Base-by-base conservation (phyloP, 495 filamentous ascomycete genomes). In the Annulohypoxylon bovei region DNA sequence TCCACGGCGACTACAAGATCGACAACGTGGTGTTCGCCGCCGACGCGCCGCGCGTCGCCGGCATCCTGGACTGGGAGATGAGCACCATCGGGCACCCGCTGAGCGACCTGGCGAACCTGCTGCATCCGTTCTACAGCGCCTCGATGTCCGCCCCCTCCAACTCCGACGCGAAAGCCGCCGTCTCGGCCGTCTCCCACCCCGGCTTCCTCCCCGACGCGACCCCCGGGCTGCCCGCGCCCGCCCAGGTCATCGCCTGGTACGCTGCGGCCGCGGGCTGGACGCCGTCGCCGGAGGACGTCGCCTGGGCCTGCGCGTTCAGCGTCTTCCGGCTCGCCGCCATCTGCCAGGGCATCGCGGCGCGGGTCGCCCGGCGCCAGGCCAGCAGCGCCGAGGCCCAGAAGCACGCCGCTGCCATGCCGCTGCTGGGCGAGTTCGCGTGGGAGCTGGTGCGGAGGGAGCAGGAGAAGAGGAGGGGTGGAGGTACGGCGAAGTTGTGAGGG, bases 1-100 rank as follows among this genome's bases (percentile, higher is more conserved):
- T 99, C 25, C 95, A 99, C 73, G 95, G 95, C 25, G 95, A 99
- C 74, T 99, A 95, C 82, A 99, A 99, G 81, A 95, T 99, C 74
- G 95, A 99, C 78, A 99, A 99, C 73, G 81, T 98, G 63, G 91
- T 99, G 46, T 99, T 95, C 77, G 93, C 97, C 79, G 89, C 91
- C 80, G 94, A 89, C 0, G 93, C 96, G 79, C 88, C 95, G 11
- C 79, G 89, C 49, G 94, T 98, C 9, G 94, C 98, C 80, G 95
- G 94, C 5, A 93, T 98, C 52, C 81, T 98, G 6, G 95, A 99
- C 81, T 97, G 94, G 94, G 94, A 97, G 79, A 94, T 97, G 92
- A 94, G 93, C 33, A 99, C 95, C 0, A 91, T 97, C 25, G 95
- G 95, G 52, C 94, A 99, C 77, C 95, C 95, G 4, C 84, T 97